These are phyloP conservation scores for Cadophora sp. DNA, from an alignment of 2,329 filamentous ascomycete genomes.

Conservation along the genomic window DNA sequence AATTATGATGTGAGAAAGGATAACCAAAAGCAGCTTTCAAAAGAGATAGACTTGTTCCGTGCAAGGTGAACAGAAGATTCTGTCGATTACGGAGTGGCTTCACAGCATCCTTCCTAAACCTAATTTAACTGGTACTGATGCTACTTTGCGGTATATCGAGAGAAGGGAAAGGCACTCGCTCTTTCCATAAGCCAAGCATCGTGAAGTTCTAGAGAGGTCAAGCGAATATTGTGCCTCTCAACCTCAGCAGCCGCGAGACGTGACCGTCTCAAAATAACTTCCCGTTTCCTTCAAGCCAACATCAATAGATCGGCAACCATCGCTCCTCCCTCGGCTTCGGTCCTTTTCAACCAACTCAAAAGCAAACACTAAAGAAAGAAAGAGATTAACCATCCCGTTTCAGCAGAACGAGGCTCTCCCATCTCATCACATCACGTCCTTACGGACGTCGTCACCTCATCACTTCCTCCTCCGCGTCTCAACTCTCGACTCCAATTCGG, in stretches of 20 bases:
- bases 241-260: no score
- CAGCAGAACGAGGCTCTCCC: background rate
- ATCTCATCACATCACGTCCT: background rate
- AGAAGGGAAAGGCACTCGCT: background rate
- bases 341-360: background rate
- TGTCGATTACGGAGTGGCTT: no score
- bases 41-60: no score
- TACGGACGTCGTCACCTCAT: background rate
- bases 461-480: background rate
- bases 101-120: no score
- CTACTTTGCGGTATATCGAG: no score
- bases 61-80: no score
- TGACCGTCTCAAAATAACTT: background rate
- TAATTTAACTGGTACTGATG: no score
- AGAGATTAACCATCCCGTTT: background rate
- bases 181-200: background rate
- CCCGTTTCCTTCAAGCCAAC: background rate
- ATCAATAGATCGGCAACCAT: background rate
- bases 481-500: background rate
- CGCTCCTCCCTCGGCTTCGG: background rate
- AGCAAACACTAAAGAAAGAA: background rate
- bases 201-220: no score
- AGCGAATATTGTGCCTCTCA: background rate
- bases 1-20: no score
- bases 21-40: no score